Conservation (phyloP, 2,329 filamentous ascomycete species). For the Colletotrichum chlorophyti region DNA sequence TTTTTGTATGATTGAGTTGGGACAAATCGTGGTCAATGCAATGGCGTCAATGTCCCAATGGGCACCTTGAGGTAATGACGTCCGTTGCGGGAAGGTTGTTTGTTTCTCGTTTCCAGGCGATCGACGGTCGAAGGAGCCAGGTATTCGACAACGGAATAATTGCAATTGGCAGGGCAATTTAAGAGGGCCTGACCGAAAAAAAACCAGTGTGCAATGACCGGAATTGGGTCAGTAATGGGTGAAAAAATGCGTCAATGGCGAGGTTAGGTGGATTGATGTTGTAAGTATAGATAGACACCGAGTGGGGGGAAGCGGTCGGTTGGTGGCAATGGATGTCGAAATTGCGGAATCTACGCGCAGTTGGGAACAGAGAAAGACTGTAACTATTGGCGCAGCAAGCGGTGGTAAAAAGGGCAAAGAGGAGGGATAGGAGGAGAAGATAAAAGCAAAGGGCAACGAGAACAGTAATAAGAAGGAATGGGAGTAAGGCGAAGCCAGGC, state of each 20-base stretch:
- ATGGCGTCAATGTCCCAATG: slow-evolving; percentile 9
- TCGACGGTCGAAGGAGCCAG: slow-evolving; percentile 11
- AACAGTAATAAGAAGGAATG: slow-evolving; percentile 18
- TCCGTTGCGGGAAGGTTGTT: slow-evolving; percentile 7
- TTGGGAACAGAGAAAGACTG: background rate
- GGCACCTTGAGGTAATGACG: slow-evolving; percentile 27
- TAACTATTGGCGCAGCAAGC: background rate
- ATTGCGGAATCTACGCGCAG: background rate
- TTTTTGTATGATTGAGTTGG: slow-evolving; percentile 8
- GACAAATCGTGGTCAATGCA: slow-evolving; percentile 12
- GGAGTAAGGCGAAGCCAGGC: slow-evolving; percentile 14
- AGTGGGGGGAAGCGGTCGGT: background rate
- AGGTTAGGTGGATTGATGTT: background rate
- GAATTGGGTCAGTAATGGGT: background rate
- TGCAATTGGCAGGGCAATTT: slow-evolving; percentile 3
- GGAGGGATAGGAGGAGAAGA: background rate
- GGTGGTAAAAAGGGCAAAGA: background rate
- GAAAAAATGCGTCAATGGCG: slow-evolving; percentile 1
- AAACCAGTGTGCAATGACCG: slow-evolving; percentile 13
- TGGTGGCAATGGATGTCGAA: slow-evolving; percentile 7
- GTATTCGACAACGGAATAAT: slow-evolving; percentile 9
- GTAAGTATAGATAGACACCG: too few species aligned
- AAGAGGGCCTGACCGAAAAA: background rate
- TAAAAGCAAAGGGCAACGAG: background rate
- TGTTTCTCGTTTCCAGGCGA: slow-evolving; percentile 5